A percentile compares a stretch with the other conserved stretches of the same genome.
These are phyloP conservation scores for Eragrostis curvula DNA, from an alignment of 176 grass and related monocot genomes.

Conservation along the genomic window DNA sequence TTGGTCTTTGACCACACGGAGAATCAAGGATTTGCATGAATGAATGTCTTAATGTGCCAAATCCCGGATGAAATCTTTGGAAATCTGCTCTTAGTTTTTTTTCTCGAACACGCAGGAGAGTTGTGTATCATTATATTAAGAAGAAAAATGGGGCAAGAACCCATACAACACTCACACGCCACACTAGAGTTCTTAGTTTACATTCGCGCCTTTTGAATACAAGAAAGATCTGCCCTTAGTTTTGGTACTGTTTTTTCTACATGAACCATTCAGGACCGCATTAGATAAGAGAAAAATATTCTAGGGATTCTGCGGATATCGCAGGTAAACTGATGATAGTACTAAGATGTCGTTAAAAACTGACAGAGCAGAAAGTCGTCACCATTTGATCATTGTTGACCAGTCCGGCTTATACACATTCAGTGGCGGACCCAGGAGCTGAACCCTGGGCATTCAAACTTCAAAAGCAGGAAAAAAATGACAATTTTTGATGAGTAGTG, in stretches of 20 bases:
- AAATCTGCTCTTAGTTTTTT: slow-evolving; percentile 9
- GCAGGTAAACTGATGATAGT: slow-evolving; percentile 48
- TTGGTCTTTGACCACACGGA: slow-evolving; percentile 59
- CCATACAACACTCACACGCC: no score
- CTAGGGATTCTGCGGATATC: slow-evolving; percentile 51
- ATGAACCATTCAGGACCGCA: slow-evolving; percentile 13
- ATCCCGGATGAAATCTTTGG: slow-evolving; percentile 1
- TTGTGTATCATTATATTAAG: no score
- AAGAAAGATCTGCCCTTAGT: neutral
- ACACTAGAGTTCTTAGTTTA: no score
- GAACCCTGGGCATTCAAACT: no score
- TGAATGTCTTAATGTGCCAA: slow-evolving; percentile 48
- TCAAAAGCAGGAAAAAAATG: no score
- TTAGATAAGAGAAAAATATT: slow-evolving; percentile 45
- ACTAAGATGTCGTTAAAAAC: neutral
- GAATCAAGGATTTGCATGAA: slow-evolving; percentile 52
- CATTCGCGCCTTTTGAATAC: no score
- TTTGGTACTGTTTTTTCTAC: slow-evolving; percentile 5
- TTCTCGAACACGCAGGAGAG: no score
- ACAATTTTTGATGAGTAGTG: no score
- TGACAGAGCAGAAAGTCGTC: slow-evolving; percentile 9
- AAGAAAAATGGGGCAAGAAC: no score
- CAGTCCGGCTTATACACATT: neutral
- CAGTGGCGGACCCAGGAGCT: no score
- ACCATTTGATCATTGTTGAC: neutral